phyloP scores from a whole-genome alignment of 106 monocot species.

The Iris macrosiphon region DNA sequence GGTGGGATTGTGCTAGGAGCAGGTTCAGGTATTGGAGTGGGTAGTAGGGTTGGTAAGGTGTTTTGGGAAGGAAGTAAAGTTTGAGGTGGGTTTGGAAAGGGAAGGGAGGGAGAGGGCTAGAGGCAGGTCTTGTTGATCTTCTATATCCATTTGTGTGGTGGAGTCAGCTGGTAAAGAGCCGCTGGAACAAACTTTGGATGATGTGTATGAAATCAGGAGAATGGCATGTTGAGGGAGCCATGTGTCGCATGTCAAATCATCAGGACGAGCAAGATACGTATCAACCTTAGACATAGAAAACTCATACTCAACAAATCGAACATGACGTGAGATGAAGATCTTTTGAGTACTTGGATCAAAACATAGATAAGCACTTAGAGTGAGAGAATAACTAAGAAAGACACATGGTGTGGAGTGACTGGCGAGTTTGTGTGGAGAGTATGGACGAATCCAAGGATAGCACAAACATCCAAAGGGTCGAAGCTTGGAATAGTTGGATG shows the following conservation, averaged over 20 bases:
- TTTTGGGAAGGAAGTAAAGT: too few species aligned
- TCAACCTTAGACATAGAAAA: background rate
- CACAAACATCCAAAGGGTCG: background rate
- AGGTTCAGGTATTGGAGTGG: too few species aligned
- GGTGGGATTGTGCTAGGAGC: too few species aligned
- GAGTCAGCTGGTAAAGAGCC: too few species aligned
- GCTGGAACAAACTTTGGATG: too few species aligned
- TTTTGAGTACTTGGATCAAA: background rate
- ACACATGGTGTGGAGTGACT: background rate
- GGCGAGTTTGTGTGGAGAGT: background rate
- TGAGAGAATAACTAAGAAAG: background rate
- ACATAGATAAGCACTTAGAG: constrained; percentile 9
- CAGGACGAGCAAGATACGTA: background rate
- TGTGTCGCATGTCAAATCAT: background rate
- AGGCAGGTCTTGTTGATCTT: too few species aligned
- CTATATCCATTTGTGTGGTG: too few species aligned
- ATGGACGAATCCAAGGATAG: constrained; percentile 6
- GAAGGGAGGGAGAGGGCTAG: too few species aligned
- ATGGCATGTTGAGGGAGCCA: background rate
- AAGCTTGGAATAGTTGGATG: background rate
- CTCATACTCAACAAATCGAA: background rate
- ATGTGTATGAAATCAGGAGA: background rate
- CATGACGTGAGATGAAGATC: background rate
- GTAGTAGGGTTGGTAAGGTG: too few species aligned
- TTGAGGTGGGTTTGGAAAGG: too few species aligned